Percentiles rank a stretch among this genome's conserved stretches.
Conservation (phyloP, 148 eudicot genomes). For the Heliamphora exappendiculata region DNA sequence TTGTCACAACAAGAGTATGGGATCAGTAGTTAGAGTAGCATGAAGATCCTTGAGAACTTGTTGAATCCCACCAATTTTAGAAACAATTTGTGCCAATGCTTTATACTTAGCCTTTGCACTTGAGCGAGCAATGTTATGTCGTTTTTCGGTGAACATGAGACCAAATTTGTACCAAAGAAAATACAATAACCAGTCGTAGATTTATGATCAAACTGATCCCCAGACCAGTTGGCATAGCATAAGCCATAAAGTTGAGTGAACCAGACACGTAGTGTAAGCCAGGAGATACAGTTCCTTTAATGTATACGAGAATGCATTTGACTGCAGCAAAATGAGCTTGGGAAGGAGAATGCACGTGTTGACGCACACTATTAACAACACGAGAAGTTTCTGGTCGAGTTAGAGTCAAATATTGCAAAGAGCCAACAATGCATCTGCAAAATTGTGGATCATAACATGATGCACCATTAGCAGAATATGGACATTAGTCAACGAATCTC, state of each 20-base stretch:
- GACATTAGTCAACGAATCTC: too few relatives aligned
- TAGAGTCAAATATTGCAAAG: background rate
- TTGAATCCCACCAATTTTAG: background rate
- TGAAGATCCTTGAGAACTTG: background rate
- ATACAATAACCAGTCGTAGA: background rate
- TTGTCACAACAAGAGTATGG: background rate
- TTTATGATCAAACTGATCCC: background rate
- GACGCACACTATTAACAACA: background rate
- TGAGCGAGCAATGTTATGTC: too few relatives aligned
- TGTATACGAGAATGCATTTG: background rate
- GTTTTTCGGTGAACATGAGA: too few relatives aligned
- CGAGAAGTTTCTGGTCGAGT: background rate
- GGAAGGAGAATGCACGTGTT: background rate
- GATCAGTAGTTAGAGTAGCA: background rate
- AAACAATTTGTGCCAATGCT: background rate
- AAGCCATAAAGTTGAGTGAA: background rate
- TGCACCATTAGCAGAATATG: too few relatives aligned
- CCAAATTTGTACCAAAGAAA: background rate
- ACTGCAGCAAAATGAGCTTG: background rate
- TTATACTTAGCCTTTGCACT: too few relatives aligned
- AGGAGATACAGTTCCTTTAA: background rate
- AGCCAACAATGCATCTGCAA: background rate
- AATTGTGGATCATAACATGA: background rate
- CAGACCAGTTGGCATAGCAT: background rate
- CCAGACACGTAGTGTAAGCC: background rate